phyloP scores from a whole-genome alignment of 2,329 filamentous ascomycete species.

The Simplicillium sp. region DNA sequence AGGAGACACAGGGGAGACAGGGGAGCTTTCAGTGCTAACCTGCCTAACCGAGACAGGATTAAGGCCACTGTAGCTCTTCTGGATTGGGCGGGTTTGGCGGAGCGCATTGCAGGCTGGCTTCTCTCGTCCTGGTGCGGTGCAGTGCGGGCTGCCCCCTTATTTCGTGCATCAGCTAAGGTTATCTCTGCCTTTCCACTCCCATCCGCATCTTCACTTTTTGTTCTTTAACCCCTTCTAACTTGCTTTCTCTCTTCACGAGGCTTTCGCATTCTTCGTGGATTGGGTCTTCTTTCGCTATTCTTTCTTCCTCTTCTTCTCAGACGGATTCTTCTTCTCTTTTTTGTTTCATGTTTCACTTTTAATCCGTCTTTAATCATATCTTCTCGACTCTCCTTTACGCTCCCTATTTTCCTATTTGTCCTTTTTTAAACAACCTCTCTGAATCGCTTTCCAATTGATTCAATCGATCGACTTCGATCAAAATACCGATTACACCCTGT shows the following conservation, averaged over 20 bases:
- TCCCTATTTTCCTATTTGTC: constrained; percentile 1
- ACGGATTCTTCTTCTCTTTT: constrained; percentile 8
- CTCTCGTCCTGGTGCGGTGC: background rate
- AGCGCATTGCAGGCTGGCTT: background rate
- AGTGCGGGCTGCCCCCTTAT: background rate
- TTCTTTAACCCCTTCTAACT: constrained; percentile 3
- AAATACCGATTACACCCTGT: background rate
- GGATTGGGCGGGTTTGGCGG: background rate
- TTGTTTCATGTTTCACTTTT: constrained; percentile 10
- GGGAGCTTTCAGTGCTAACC: no score
- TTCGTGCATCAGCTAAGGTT: no score
- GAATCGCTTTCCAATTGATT: background rate
- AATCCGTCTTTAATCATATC: constrained; percentile 8
- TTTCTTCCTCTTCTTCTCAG: constrained; percentile 2
- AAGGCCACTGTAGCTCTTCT: background rate
- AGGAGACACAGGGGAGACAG: no score
- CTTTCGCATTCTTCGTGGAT: constrained; percentile 5
- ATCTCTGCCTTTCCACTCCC: background rate
- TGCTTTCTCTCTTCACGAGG: constrained; percentile 1
- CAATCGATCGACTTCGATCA: background rate
- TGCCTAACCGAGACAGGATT: no score
- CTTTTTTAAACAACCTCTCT: background rate
- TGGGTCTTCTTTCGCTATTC: constrained; percentile 3
- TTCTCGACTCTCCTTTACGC: constrained; percentile 13
- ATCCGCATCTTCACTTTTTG: constrained; percentile 8